Conservation (phyloP, 176 grass and related monocot genomes). For the Aegilops umbellulata region DNA sequence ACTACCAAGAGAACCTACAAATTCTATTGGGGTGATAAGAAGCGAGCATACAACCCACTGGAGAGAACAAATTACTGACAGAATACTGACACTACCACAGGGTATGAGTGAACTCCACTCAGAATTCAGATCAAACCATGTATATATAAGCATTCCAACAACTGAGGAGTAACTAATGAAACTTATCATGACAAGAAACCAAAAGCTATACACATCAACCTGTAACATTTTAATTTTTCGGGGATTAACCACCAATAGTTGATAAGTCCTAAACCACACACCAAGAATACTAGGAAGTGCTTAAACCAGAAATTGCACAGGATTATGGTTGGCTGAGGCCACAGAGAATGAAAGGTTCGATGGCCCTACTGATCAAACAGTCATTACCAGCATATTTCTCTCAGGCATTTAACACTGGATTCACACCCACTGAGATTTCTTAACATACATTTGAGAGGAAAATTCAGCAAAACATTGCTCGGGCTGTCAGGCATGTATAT, state of each 20-base stretch:
- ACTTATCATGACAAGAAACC: neutral
- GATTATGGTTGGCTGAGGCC: too few species aligned
- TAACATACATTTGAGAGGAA: neutral
- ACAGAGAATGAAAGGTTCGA: neutral
- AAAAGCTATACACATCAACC: too few species aligned
- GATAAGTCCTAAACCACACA: too few species aligned
- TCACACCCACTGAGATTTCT: neutral
- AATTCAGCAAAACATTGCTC: neutral
- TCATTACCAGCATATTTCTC: neutral
- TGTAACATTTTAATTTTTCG: too few species aligned
- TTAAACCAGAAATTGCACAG: too few species aligned
- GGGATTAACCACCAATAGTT: too few species aligned
- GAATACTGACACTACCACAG: neutral
- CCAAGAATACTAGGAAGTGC: too few species aligned
- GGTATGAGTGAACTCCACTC: neutral
- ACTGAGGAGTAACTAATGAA: neutral
- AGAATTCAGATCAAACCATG: neutral
- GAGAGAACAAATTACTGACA: neutral
- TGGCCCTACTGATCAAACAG: neutral
- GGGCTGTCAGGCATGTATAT: neutral
- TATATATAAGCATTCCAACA: neutral
- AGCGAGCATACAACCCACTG: neutral
- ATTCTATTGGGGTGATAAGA: neutral
- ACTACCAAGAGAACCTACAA: neutral
- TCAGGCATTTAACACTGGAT: neutral